Base-by-base conservation (phyloP, 768 basidiomycete genomes). In the Mycena chlorophos region DNA sequence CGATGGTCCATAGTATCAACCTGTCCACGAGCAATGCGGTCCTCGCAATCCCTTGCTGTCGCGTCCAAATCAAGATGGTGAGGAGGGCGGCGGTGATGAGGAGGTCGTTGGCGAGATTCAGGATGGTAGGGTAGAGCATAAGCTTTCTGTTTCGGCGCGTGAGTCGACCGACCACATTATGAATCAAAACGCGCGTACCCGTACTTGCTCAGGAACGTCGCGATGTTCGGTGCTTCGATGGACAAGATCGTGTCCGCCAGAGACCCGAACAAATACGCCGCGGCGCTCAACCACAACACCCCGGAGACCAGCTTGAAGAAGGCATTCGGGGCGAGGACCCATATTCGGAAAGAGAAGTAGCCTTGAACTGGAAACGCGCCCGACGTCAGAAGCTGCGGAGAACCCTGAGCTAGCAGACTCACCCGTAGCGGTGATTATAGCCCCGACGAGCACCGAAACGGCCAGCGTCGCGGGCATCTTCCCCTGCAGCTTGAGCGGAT, bases 291-390 rank as follows among this genome's bases (percentile, higher is more conserved):
- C 34, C 34, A 37, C 34, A 37, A n/a, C 12, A 37, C 34, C 12
- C 10, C n/a, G 12, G 34, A 37, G 34, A 37, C n/a, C 34, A 37
- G 10, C n/a, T 37, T 37, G 34, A 37, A 37, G 12, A 37, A 37
- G 12, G 10, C n/a, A n/a, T 37, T 37, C n/a, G 34, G 34, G 12
- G 34, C 34, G 34, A 37, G 34, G 34, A n/a, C n/a, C 34, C 34
- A 43, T 16, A 52, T 52, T 8, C 51, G 38, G 12, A 12, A 30
- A 5, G 51, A 13, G 51, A 52, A 52, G 28, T 39, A 52, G 16
- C 38, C 20, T 25, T 52, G 51, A 4, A 52, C 51, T 52, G 12
- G n/a, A 17, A 12, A 1, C 12, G 34, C 34, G 19, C n/a, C n/a
- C n/a, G n/a, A n/a, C 5, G 14, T 26, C 27, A 17, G 5, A 29